phyloP scores from a whole-genome alignment of 306 rosid genomes.

The Senna tora region DNA sequence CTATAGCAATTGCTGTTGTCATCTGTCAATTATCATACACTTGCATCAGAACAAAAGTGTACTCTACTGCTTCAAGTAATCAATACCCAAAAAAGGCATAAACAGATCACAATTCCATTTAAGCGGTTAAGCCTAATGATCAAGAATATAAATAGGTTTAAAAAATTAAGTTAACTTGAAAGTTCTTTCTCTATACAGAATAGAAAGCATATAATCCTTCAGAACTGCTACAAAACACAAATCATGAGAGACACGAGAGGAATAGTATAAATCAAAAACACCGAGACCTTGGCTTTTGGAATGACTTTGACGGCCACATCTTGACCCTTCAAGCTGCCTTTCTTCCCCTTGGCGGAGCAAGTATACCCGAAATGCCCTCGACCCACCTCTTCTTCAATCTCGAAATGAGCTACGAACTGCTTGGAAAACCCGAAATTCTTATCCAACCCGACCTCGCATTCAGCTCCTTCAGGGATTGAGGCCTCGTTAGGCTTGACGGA shows the following conservation, averaged over 20 bases:
- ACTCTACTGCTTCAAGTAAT: conserved; percentile 23
- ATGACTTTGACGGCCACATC: conserved; percentile 93
- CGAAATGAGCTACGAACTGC: conserved; percentile 58
- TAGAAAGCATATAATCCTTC: conserved; percentile 31
- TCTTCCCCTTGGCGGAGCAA: conserved; percentile 75
- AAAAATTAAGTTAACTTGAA: conserved; percentile 24
- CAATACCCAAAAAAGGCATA: conserved; percentile 33
- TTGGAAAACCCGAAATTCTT: conserved; percentile 75
- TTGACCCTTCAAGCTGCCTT: conserved; percentile 74
- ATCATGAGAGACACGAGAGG: not conserved
- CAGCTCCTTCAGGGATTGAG: conserved; percentile 83
- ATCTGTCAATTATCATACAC: conserved; percentile 57
- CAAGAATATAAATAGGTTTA: conserved; percentile 28
- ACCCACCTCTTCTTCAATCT: conserved; percentile 87
- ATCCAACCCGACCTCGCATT: conserved; percentile 78
- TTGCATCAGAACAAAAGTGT: conserved; percentile 38
- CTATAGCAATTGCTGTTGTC: conserved; percentile 85
- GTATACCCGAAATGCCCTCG: conserved; percentile 97
- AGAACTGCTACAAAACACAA: not conserved
- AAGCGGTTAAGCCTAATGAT: conserved; percentile 9
- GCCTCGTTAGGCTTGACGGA: conserved; percentile 86
- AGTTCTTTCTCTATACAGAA: conserved; percentile 19
- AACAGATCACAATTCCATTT: conserved; percentile 15
- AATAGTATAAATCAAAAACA: not conserved
- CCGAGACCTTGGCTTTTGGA: conserved; percentile 84